These are phyloP conservation scores for Salinomyces thailandicus DNA, from an alignment of 2,329 filamentous ascomycete species.

Conservation along the genomic window DNA sequence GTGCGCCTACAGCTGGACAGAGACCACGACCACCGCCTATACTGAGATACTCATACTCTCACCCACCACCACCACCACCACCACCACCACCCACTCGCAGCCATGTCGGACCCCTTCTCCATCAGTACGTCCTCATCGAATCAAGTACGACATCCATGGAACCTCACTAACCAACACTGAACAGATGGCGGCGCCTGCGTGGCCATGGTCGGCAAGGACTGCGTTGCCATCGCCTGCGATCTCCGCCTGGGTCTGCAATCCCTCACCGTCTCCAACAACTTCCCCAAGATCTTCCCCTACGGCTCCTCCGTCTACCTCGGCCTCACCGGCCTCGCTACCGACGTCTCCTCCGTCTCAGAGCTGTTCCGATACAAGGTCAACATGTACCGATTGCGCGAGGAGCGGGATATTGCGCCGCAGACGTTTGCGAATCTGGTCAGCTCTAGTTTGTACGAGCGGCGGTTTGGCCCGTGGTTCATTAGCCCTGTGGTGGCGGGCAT, in stretches of 20 bases:
- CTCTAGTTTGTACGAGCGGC: slow-evolving; percentile 81
- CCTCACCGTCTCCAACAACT: slow-evolving; percentile 98
- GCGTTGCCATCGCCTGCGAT: slow-evolving; percentile 97
- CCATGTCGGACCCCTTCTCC: slow-evolving; percentile 79
- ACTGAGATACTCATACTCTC: too few species aligned
- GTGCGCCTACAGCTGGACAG: too few species aligned
- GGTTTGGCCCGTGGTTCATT: slow-evolving; percentile 95
- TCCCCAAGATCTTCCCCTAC: slow-evolving; percentile 99
- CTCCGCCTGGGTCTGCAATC: slow-evolving; percentile 93
- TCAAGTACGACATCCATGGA: too few species aligned
- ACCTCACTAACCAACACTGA: neutral
- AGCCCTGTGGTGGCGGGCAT: slow-evolving; percentile 89
- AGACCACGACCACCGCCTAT: too few species aligned
- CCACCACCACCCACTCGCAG: neutral
- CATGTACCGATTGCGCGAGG: slow-evolving; percentile 98
- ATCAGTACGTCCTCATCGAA: slow-evolving; percentile 76
- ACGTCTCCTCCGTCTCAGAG: slow-evolving; percentile 88
- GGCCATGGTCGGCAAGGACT: slow-evolving; percentile 99
- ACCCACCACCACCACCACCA: neutral
- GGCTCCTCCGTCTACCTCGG: slow-evolving; percentile 84
- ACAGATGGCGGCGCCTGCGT: slow-evolving; percentile 83
- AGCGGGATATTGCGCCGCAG: slow-evolving; percentile 86
- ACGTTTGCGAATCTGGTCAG: slow-evolving; percentile 96
- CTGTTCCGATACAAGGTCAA: slow-evolving; percentile 99
- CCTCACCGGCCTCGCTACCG: slow-evolving; percentile 89